phyloP scores from a whole-genome alignment of 2,329 filamentous ascomycete genomes.

The Xylaria polymorpha region DNA sequence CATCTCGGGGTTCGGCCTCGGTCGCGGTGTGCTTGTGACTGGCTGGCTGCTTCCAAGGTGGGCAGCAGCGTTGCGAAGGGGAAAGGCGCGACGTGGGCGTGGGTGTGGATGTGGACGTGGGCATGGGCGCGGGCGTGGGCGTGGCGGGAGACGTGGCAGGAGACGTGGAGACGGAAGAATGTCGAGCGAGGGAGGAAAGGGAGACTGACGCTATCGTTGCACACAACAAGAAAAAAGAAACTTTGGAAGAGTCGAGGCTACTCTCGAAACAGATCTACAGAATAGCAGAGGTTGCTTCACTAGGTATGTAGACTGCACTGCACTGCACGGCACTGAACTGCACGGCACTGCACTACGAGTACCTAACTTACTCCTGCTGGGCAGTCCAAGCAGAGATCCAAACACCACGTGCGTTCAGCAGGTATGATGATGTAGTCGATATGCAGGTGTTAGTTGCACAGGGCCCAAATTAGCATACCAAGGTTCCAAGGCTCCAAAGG shows the following conservation, averaged over 20 bases:
- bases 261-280: not conserved
- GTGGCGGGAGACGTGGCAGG: not conserved
- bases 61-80: not conserved
- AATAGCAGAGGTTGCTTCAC: too few species aligned
- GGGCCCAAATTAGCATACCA: constrained; percentile 8
- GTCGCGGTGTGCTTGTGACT: constrained; percentile 18
- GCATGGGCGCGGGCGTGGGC: not conserved
- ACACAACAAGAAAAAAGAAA: not conserved
- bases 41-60: not conserved
- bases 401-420: constrained; percentile 33
- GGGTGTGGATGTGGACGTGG: not conserved
- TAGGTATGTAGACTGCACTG: not conserved
- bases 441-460: constrained; percentile 20
- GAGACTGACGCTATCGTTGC: constrained; percentile 2
- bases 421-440: constrained; percentile 39
- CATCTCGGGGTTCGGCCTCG: constrained; percentile 25
- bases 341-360: too few species aligned
- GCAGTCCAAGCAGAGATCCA: not conserved
- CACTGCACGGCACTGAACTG: not conserved
- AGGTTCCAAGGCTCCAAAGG: not conserved
- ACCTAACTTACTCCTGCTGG: not conserved
- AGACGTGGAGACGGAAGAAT: not conserved
- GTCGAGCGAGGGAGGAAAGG: not conserved
- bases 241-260: not conserved
- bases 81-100: not conserved